Evolutionary conservation across 192 early-diverging fungal genomes (phyloP).

Genomic region (Bifiguratus adelaidae): DNA sequence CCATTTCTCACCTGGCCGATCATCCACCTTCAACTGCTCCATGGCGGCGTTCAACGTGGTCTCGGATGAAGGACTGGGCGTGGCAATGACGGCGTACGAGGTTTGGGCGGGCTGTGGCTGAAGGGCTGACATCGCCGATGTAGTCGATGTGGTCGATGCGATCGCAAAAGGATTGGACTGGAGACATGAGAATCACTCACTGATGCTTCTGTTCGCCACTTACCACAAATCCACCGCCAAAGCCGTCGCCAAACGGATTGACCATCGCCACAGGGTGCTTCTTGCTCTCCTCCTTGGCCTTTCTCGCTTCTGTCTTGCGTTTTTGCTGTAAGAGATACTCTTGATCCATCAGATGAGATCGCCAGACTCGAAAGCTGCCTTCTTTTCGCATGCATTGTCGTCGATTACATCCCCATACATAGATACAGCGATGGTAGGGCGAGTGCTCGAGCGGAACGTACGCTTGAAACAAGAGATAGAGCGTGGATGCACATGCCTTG

Average conservation of each 20-base stretch:
- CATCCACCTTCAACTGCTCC: too few relatives aligned
- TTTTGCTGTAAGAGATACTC: slow-evolving; percentile 46
- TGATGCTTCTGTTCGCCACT: background rate
- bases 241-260: background rate
- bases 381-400: slow-evolving; percentile 61
- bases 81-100: background rate
- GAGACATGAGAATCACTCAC: background rate
- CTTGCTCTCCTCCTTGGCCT: slow-evolving; percentile 11
- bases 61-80: background rate
- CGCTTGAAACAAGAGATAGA: slow-evolving; percentile 63
- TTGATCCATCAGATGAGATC: slow-evolving; percentile 52
- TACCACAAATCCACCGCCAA: background rate
- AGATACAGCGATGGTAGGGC: slow-evolving; percentile 61
- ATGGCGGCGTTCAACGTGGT: background rate
- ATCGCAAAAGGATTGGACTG: background rate
- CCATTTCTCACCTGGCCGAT: too few relatives aligned
- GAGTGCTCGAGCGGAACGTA: slow-evolving; percentile 64
- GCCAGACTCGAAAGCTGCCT: slow-evolving; percentile 46
- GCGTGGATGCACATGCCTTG: slow-evolving; percentile 38
- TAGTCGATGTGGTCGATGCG: background rate
- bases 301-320: slow-evolving; percentile 20
- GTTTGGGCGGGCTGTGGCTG: background rate
- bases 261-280: background rate
- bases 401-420: slow-evolving; percentile 73
- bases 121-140: background rate